These are phyloP conservation scores for Ophiostoma pallidulum DNA, from an alignment of 2,329 filamentous ascomycete genomes.

Conservation along the genomic window DNA sequence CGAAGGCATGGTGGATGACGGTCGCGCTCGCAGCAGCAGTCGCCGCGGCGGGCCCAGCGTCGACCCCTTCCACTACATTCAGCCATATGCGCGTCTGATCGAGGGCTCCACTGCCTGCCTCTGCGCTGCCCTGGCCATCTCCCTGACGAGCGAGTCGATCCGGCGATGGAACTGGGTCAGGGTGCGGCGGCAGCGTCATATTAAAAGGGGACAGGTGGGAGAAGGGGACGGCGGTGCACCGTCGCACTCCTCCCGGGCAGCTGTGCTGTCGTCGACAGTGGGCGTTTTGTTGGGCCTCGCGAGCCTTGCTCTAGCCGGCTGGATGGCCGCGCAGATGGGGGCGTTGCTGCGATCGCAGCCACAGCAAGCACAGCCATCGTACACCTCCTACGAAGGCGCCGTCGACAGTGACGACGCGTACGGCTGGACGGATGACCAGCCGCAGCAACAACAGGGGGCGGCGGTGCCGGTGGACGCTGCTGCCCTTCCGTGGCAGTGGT, in stretches of 20 bases:
- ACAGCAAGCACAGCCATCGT: background rate
- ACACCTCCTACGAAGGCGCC: background rate
- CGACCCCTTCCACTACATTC: background rate
- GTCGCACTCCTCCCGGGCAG: background rate
- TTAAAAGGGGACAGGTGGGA: background rate
- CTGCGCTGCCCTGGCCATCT: slow-evolving; percentile 11
- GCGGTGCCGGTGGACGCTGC: background rate
- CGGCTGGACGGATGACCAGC: background rate
- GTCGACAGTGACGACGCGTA: background rate
- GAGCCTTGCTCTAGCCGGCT: slow-evolving; percentile 10
- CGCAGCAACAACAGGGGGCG: background rate
- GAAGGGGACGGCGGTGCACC: background rate
- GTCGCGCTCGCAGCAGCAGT: too few relatives aligned
- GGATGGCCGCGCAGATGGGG: slow-evolving; percentile 13
- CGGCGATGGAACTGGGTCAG: background rate
- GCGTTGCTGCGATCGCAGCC: background rate
- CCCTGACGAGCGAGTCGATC: slow-evolving; percentile 8
- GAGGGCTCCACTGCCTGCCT: slow-evolving; percentile 10
- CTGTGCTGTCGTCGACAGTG: background rate
- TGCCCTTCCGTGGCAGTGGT: slow-evolving; percentile 11
- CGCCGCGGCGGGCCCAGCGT: too few relatives aligned
- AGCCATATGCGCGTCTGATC: slow-evolving; percentile 9
- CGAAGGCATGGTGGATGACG: background rate
- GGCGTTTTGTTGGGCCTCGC: slow-evolving; percentile 12
- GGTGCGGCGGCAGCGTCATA: background rate